Conservation (phyloP, 495 filamentous ascomycete genomes). For the Lasiosphaeriaceae sp. region DNA sequence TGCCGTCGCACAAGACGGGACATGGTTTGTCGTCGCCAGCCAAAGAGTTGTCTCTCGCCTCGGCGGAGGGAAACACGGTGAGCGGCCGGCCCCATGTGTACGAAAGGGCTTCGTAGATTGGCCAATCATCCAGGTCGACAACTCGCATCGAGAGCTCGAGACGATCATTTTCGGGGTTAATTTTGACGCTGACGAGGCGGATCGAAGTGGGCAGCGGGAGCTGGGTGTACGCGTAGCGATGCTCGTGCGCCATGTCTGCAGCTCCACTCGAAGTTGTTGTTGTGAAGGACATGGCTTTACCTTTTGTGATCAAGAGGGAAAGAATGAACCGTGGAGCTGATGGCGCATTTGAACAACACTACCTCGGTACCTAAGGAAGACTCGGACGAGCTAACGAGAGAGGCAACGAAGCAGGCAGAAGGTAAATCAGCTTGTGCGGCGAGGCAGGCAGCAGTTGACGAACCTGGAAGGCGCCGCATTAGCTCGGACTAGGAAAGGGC, state of each 20-base stretch:
- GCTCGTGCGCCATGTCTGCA: neutral
- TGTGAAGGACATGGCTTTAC: too few species aligned
- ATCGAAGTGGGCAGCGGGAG: neutral
- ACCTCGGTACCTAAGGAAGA: too few species aligned
- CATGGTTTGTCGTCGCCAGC: neutral
- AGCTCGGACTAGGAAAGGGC: too few species aligned
- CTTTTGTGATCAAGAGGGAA: too few species aligned
- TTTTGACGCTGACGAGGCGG: neutral
- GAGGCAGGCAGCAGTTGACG: too few species aligned
- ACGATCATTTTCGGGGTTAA: neutral
- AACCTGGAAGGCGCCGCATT: too few species aligned
- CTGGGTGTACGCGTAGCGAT: neutral
- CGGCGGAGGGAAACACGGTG: neutral
- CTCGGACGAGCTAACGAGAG: too few species aligned
- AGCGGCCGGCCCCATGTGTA: neutral
- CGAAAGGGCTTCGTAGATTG: neutral
- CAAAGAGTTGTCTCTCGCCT: neutral
- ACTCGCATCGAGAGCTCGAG: neutral
- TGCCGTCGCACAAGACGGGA: conserved; percentile 1
- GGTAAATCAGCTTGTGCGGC: too few species aligned
- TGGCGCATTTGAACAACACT: too few species aligned
- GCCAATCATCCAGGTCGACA: neutral
- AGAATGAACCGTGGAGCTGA: too few species aligned
- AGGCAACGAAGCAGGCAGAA: too few species aligned
- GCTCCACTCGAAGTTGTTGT: too few species aligned